Conservation (phyloP, 1,284 basidiomycete genomes). For the Ustilago cynodontis region DNA sequence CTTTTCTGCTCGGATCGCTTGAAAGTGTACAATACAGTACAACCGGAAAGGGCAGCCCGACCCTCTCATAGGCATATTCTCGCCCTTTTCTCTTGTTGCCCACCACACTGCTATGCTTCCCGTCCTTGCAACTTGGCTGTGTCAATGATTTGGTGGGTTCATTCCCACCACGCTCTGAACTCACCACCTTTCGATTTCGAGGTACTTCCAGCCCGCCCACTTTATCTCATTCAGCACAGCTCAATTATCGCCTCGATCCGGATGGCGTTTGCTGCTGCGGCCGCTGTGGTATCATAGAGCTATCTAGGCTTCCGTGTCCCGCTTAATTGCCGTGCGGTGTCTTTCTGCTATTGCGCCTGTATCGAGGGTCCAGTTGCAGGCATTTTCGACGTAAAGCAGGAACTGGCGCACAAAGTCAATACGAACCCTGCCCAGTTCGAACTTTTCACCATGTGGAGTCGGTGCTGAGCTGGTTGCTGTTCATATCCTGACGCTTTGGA, state of each 20-base stretch:
- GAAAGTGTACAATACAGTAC: neutral
- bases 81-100: neutral
- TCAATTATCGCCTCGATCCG: slow-evolving; percentile 12
- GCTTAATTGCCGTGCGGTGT: neutral
- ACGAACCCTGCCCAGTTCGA: too few species aligned
- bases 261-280: neutral
- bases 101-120: neutral
- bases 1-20: neutral
- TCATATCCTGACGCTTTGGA: slow-evolving; percentile 11
- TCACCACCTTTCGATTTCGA: slow-evolving; percentile 7
- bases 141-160: slow-evolving; percentile 5
- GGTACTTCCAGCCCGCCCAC: neutral
- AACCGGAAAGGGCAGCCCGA: neutral
- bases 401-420: too few species aligned
- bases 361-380: too few species aligned
- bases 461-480: neutral
- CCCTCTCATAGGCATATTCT: too few species aligned
- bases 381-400: neutral
- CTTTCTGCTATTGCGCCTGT: neutral
- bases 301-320: neutral
- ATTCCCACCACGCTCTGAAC: neutral
- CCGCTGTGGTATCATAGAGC: neutral
- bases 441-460: slow-evolving; percentile 6
- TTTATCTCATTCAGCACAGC: neutral
- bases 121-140: neutral